A percentile compares a stretch with the other conserved stretches of the same genome.
These are phyloP conservation scores for Zizania latifolia DNA, from an alignment of 176 grass and related monocot species.

Conservation along the genomic window DNA sequence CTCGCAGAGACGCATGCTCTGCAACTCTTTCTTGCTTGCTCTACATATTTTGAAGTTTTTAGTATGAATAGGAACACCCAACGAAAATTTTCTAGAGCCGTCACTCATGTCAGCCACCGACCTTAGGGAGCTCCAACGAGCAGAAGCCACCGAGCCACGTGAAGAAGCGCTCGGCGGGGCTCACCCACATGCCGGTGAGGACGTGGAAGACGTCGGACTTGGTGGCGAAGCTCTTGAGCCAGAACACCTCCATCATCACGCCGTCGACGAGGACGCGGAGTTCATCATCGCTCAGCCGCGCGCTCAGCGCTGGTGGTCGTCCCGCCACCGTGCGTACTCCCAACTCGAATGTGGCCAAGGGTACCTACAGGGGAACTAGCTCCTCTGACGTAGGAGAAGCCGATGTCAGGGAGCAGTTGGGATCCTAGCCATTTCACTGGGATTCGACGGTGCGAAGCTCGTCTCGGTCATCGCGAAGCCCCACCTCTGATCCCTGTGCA, in stretches of 20 bases:
- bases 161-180: conserved; percentile 81
- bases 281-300: conserved; percentile 50
- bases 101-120: too few relatives aligned
- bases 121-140: conserved; percentile 74
- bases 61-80: too few relatives aligned
- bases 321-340: conserved; percentile 86
- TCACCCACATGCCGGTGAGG: conserved; percentile 83
- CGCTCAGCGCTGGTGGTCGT: conserved; percentile 63
- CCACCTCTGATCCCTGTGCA: too few relatives aligned
- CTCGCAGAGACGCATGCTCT: too few relatives aligned
- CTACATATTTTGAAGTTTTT: too few relatives aligned
- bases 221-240: conserved; percentile 52
- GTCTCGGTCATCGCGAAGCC: too few relatives aligned
- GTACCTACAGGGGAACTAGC: conserved; percentile 36
- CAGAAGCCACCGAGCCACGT: conserved; percentile 92
- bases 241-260: conserved; percentile 58
- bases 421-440: too few relatives aligned
- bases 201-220: conserved; percentile 79
- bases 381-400: too few relatives aligned
- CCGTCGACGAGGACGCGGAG: conserved; percentile 54
- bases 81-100: too few relatives aligned
- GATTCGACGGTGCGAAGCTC: too few relatives aligned
- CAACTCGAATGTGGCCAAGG: conserved; percentile 65
- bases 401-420: too few relatives aligned
- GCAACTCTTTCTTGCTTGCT: too few relatives aligned